These are phyloP conservation scores for Lasiodiplodia theobromae DNA, from an alignment of 2,329 filamentous ascomycete genomes.

Conservation along the genomic window DNA sequence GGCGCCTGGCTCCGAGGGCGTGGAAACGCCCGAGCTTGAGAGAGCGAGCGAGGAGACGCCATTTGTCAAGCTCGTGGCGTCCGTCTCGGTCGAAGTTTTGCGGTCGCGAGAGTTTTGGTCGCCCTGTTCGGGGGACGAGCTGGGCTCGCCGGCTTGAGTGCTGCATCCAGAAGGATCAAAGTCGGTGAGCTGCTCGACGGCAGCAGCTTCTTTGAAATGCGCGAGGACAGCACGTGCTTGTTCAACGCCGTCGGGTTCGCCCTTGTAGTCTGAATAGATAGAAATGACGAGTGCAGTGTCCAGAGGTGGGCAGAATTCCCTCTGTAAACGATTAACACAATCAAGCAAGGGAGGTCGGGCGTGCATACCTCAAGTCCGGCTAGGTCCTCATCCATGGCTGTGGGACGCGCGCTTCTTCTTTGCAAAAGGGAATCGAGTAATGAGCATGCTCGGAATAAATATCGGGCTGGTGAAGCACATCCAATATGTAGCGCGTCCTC, in stretches of 20 bases:
- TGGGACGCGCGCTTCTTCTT: constrained; percentile 13
- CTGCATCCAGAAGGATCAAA: constrained; percentile 81
- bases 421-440: not conserved
- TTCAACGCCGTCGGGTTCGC: constrained; percentile 59
- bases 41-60: constrained; percentile 50
- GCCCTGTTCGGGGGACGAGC: constrained; percentile 30
- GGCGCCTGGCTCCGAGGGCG: constrained; percentile 1
- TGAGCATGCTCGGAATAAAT: constrained; percentile 14
- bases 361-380: constrained; percentile 13
- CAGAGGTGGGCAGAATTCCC: constrained; percentile 75
- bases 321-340: constrained; percentile 53
- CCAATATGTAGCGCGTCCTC: not conserved
- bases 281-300: constrained; percentile 81
- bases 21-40: constrained; percentile 33
- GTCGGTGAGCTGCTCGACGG: constrained; percentile 72
- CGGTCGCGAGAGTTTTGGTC: constrained; percentile 29
- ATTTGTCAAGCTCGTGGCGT: constrained; percentile 58
- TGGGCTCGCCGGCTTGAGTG: constrained; percentile 44
- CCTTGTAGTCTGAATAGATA: constrained; percentile 76
- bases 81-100: constrained; percentile 54
- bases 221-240: constrained; percentile 68
- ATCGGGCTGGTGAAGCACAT: not conserved
- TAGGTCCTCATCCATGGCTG: constrained; percentile 23
- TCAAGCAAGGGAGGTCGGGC: not conserved
- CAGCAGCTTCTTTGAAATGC: constrained; percentile 69